These are phyloP conservation scores for Neofusicoccum kwambonambiense DNA, from an alignment of 2,329 filamentous ascomycete species.

Conservation along the genomic window DNA sequence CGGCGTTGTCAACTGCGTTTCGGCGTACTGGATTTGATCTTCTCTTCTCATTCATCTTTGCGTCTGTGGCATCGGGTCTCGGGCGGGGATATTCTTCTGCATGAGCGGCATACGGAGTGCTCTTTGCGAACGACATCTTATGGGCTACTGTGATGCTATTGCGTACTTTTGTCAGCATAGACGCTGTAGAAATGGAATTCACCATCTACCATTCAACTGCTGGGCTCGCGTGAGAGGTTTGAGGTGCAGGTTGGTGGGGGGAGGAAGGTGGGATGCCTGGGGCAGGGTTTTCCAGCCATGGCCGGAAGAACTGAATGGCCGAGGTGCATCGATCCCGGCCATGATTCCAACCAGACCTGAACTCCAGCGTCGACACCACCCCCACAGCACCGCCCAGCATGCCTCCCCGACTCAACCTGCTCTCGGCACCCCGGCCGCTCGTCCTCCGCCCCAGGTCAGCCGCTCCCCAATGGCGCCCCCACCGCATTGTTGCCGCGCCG, in stretches of 20 bases:
- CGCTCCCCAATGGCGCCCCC: constrained; percentile 30
- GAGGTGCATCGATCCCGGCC: neutral
- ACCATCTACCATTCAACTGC: neutral
- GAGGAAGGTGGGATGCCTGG: constrained; percentile 9
- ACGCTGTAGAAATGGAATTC: constrained; percentile 14
- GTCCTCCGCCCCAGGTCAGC: constrained; percentile 31
- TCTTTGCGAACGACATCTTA: constrained; percentile 10
- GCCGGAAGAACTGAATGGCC: constrained; percentile 8
- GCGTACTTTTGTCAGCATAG: constrained; percentile 15
- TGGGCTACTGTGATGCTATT: constrained; percentile 17
- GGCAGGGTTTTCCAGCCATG: constrained; percentile 1
- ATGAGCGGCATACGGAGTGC: constrained; percentile 17
- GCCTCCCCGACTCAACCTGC: constrained; percentile 39
- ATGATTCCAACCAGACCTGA: neutral
- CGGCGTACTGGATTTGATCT: neutral
- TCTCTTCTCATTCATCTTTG: neutral
- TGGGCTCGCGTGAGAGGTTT: neutral
- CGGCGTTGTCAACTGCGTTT: constrained; percentile 8
- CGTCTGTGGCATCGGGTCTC: constrained; percentile 13
- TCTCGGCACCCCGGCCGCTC: constrained; percentile 32
- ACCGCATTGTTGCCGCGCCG: constrained; percentile 15
- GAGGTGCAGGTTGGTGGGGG: neutral
- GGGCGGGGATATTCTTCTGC: constrained; percentile 12
- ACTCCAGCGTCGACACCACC: neutral
- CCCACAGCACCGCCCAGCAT: constrained; percentile 25